These are phyloP conservation scores for Galium porrigens DNA, from an alignment of 305 asterid species.

Conservation along the genomic window DNA sequence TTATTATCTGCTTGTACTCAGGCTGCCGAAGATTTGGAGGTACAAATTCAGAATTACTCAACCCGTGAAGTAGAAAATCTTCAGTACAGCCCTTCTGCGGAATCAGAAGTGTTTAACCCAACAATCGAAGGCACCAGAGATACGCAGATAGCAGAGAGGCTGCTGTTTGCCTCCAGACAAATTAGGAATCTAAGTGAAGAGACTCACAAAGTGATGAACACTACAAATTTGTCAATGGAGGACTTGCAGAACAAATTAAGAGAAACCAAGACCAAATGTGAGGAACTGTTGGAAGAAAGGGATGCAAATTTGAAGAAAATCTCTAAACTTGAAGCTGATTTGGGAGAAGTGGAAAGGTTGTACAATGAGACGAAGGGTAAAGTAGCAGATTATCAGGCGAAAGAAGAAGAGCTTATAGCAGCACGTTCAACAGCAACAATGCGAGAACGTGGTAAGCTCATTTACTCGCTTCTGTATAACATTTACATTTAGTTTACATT, in stretches of 20 bases:
- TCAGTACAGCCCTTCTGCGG: slow-evolving; percentile 24
- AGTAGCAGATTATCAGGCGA: slow-evolving; percentile 38
- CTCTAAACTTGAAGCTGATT: slow-evolving; percentile 46
- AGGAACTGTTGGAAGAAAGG: slow-evolving; percentile 44
- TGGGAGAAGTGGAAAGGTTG: slow-evolving; percentile 33
- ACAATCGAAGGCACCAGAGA: slow-evolving; percentile 29
- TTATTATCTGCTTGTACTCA: slow-evolving; percentile 54
- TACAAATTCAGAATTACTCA: slow-evolving; percentile 32
- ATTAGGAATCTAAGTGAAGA: slow-evolving; percentile 33
- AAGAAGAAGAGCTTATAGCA: slow-evolving; percentile 42
- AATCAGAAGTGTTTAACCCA: slow-evolving; percentile 20
- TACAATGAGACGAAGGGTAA: slow-evolving; percentile 34
- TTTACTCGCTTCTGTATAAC: slow-evolving; percentile 11
- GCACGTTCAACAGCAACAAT: slow-evolving; percentile 28
- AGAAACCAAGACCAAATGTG: slow-evolving; percentile 35
- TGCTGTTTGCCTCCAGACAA: slow-evolving; percentile 41
- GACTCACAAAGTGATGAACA: slow-evolving; percentile 30
- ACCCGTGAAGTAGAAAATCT: slow-evolving; percentile 25
- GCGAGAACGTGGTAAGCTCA: slow-evolving; percentile 40
- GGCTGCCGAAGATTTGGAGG: slow-evolving; percentile 45
- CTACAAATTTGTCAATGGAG: slow-evolving; percentile 28
- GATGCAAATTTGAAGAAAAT: slow-evolving; percentile 34
- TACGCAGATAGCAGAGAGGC: slow-evolving; percentile 43
- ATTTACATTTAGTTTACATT: slow-evolving; percentile 13
- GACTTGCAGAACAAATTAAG: slow-evolving; percentile 39